Evolutionary conservation across 2,329 filamentous ascomycete species (phyloP), one percentile per base, ranked within the genome.

Genomic region (Fusarium brevicatenulatum): DNA sequence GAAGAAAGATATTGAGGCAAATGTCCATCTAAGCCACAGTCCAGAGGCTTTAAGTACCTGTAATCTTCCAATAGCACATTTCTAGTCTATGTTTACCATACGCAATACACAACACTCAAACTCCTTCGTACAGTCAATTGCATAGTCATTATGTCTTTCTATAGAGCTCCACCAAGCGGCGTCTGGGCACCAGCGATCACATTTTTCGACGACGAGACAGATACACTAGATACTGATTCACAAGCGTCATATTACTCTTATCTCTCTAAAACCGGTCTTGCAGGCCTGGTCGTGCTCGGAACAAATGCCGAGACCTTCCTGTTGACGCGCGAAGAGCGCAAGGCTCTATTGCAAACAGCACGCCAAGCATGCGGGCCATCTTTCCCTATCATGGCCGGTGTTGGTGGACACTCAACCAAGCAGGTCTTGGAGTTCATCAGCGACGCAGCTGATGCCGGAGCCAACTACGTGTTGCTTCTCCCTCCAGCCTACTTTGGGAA

Each of bases 341-440:
- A 82, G 59, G 82, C 83, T 43, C 84, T 92, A 5, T 83, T 93
- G n/a, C 78, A 83, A 42, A 83, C 87, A 7, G 91, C 90, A 81
- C 90, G 95, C 53, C 92, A 93, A 78, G 90, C 90, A 65, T 92
- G 96, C 43, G 95, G 95, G 0, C 93, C 94, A 1, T 91, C 95
- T 80, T 97, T 95, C 81, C 95, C 95, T 39, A 87, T 97, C 72
- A 95, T 96, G 86, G 95, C 56, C 82, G 91, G 91, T 23, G 88
- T 90, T 9, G 86, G 89, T 30, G 90, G 88, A 4, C 90, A 92
- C 79, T 91, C 88, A 9, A 91, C 89, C 11, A 86, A 86, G 69
- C 90, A 92, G 79, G 88, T 89, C 9, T 83, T 91, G 9, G 88
- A 91, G 78, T 87, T 86, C 68, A 85, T 91, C 66, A 73, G 77